phyloP scores from a whole-genome alignment of 1,284 basidiomycete species.

The Malassezia japonica region DNA sequence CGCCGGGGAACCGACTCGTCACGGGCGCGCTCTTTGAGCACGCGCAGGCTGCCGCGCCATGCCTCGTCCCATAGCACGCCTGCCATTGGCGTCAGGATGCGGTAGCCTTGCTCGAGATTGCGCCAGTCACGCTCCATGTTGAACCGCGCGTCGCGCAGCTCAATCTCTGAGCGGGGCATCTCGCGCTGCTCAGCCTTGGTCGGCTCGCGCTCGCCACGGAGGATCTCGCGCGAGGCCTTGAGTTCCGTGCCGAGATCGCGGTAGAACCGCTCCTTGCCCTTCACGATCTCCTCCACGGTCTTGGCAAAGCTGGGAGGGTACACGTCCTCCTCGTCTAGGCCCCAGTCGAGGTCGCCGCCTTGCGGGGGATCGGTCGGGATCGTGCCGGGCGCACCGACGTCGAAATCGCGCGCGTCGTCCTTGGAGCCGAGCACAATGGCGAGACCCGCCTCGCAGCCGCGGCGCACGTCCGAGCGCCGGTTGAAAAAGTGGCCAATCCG shows the following conservation, averaged over 20 bases:
- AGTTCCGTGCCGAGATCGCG: slow-evolving; percentile 61
- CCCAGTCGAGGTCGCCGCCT: slow-evolving; percentile 64
- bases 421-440: slow-evolving; percentile 58
- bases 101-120: slow-evolving; percentile 65
- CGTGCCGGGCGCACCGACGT: slow-evolving; percentile 23
- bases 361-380: slow-evolving; percentile 26
- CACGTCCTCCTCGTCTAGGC: slow-evolving; percentile 59
- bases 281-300: slow-evolving; percentile 59
- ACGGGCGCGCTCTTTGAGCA: slow-evolving; percentile 42
- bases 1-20: slow-evolving; percentile 20
- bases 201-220: slow-evolving; percentile 66
- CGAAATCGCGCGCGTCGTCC: slow-evolving; percentile 56
- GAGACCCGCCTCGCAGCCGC: slow-evolving; percentile 73
- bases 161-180: slow-evolving; percentile 76
- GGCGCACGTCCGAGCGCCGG: slow-evolving; percentile 65
- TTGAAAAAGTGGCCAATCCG: slow-evolving; percentile 92
- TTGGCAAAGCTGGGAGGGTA: slow-evolving; percentile 61
- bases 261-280: slow-evolving; percentile 69
- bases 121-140: slow-evolving; percentile 77
- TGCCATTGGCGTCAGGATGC: slow-evolving; percentile 60
- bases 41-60: slow-evolving; percentile 59
- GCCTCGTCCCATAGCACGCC: slow-evolving; percentile 67
- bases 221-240: slow-evolving; percentile 65
- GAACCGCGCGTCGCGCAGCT: slow-evolving; percentile 55
- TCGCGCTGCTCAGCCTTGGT: slow-evolving; percentile 72